Base-by-base conservation (phyloP, 2,329 filamentous ascomycete genomes). In the Phialemoniopsis sp. region DNA sequence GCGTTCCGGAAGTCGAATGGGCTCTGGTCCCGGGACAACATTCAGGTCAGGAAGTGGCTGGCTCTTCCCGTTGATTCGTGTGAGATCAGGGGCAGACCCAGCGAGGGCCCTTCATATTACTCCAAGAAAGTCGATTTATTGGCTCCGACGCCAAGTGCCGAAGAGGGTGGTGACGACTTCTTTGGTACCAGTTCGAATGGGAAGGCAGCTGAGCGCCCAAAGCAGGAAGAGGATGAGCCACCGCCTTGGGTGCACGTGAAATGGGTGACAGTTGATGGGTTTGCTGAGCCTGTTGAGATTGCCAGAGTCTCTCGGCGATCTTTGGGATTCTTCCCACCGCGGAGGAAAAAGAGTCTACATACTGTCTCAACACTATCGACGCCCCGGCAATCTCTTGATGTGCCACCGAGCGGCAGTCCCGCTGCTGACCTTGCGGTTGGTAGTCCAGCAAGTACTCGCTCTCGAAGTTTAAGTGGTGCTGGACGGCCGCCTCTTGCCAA, bases 1-100 rank as follows among this genome's bases (percentile, higher is more conserved):
- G 76, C 85, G 3, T 82, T 98, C 48, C 78, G 88, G 42, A 93
- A 87, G 58, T 82, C 89, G 30, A 98, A 98, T 58, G 81, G 93
- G 10, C 81, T 98, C 54, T 98, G 93, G 93, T 88, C 89, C 7
- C 88, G 89, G 47, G 93, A 97, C 57, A 89, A 81, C 46, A 85
- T 97, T 29, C 91, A 96, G 58, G 80, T 82, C 35, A 82, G 90
- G 43, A 87, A 87, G 53, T 83, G 80, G 47, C 74, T 98, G 13
- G 75, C 90, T 8, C 68, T 98, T 38, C 93, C 93, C 0, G 88
- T 97, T 5, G 90, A 95, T 59, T 85, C 88, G 31, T 97, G 91
- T 59, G 82, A 85, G 32, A 72, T 90, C 32, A 93, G 89, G 55
- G 89, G 91, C 21, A 76, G 81, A 37, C 76, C 76, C 13, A 82